These are phyloP conservation scores for Teratosphaeriaceae sp. DNA, from an alignment of 2,329 filamentous ascomycete species.

Conservation along the genomic window DNA sequence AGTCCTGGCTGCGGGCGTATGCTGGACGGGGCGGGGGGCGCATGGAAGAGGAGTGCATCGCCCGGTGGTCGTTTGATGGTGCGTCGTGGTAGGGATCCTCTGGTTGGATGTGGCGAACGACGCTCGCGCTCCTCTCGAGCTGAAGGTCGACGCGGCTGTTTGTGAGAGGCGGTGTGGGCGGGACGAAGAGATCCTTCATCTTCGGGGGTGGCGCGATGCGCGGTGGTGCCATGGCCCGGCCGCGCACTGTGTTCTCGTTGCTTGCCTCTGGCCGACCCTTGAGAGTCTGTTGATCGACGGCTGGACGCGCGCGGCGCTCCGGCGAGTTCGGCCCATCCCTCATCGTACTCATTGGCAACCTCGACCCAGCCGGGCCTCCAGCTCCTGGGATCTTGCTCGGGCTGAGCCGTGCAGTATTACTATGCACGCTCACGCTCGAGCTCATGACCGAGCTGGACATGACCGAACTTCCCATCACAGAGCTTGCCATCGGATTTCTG, in stretches of 20 bases:
- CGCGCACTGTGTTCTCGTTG: slow-evolving; percentile 31
- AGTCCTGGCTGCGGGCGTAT: slow-evolving; percentile 12
- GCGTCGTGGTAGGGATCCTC: slow-evolving; percentile 81
- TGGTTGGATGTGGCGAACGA: slow-evolving; percentile 55
- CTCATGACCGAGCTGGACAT: slow-evolving; percentile 25
- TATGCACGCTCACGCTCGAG: slow-evolving; percentile 28
- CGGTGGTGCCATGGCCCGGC: slow-evolving; percentile 36
- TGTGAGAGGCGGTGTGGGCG: slow-evolving; percentile 44
- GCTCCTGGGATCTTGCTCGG: slow-evolving; percentile 59
- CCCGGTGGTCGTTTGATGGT: slow-evolving; percentile 13
- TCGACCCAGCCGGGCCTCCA: no score
- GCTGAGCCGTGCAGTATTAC: slow-evolving; percentile 33
- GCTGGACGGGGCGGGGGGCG: slow-evolving; percentile 14
- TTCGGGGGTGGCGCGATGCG: slow-evolving; percentile 70
- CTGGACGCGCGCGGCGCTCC: slow-evolving; percentile 54
- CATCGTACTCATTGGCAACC: slow-evolving; percentile 62
- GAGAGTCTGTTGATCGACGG: slow-evolving; percentile 12
- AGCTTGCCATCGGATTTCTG: slow-evolving; percentile 19
- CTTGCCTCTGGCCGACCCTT: slow-evolving; percentile 31
- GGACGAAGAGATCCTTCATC: slow-evolving; percentile 74
- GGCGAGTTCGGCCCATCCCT: slow-evolving; percentile 73
- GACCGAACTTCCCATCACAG: slow-evolving; percentile 21
- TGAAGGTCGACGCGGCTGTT: slow-evolving; percentile 29
- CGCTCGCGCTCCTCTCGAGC: slow-evolving; percentile 48
- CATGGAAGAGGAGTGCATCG: slow-evolving; percentile 22